Conservation (phyloP, 2,329 filamentous ascomycete genomes). For the Penicillium olsonii region DNA sequence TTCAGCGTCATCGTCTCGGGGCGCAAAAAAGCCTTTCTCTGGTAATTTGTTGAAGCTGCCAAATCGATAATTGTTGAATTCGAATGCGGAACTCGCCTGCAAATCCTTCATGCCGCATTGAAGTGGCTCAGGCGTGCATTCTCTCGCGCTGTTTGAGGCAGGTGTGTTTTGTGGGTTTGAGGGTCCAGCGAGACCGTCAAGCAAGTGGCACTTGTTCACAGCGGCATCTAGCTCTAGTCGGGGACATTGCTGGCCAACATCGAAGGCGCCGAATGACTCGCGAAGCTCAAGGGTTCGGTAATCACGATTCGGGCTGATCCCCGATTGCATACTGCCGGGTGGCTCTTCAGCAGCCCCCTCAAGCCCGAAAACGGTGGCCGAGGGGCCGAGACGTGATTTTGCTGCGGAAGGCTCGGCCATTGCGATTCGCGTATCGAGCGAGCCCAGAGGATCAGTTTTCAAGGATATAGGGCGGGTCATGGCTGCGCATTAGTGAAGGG, state of each 20-base stretch:
- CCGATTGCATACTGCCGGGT: not conserved
- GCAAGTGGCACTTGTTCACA: conserved; percentile 20
- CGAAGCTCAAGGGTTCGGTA: not conserved
- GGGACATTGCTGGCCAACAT: conserved; percentile 7
- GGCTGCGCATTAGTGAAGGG: not conserved
- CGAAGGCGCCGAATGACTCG: conserved; percentile 1
- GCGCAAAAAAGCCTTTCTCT: not conserved
- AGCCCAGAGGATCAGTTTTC: conserved; percentile 18
- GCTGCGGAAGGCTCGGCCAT: conserved; percentile 13
- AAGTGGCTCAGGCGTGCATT: not conserved
- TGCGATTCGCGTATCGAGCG: conserved; percentile 19
- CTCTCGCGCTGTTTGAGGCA: conserved; percentile 12
- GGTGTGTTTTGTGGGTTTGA: conserved; percentile 23
- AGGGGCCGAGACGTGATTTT: conserved; percentile 9
- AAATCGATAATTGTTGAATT: conserved; percentile 7
- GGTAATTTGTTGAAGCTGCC: conserved; percentile 15
- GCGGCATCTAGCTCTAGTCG: conserved; percentile 21
- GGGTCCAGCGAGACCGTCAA: conserved; percentile 17
- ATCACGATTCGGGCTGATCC: not conserved
- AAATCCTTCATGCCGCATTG: conserved; percentile 4
- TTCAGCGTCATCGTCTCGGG: not conserved
- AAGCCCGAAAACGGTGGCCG: conserved; percentile 13
- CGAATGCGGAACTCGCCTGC: conserved; percentile 7
- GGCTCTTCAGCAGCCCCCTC: conserved; percentile 4
- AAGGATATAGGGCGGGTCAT: conserved; percentile 16